Evolutionary conservation across 257 asterid species (phyloP).

Genomic region (Gynochthodes officinalis): DNA sequence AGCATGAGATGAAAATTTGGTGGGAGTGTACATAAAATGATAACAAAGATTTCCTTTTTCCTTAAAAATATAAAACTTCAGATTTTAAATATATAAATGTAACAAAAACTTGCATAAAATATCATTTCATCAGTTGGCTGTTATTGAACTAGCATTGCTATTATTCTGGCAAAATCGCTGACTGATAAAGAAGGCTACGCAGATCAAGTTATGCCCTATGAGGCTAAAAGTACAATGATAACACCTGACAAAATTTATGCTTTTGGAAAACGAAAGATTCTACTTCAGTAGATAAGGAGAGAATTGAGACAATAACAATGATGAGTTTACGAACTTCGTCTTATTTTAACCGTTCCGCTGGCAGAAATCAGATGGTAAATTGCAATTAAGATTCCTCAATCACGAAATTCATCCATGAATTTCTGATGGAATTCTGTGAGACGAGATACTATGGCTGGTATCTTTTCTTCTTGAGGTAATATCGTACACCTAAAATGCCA

Average conservation of each 20-base stretch:
- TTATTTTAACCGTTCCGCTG: slow-evolving; percentile 14
- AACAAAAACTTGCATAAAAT: too few relatives aligned
- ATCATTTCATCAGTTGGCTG: too few relatives aligned
- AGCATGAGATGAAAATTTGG: too few relatives aligned
- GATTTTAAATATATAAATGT: too few relatives aligned
- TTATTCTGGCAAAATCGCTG: too few relatives aligned
- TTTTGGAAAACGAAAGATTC: background rate
- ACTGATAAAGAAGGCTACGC: background rate
- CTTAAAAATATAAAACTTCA: too few relatives aligned
- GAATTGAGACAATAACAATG: too few relatives aligned
- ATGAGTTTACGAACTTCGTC: background rate
- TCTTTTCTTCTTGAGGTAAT: slow-evolving; percentile 87
- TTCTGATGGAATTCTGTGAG: slow-evolving; percentile 69
- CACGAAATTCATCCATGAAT: slow-evolving; percentile 78
- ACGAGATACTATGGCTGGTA: slow-evolving; percentile 70
- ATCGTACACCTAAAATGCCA: slow-evolving; percentile 98
- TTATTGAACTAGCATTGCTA: too few relatives aligned
- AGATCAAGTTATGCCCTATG: background rate
- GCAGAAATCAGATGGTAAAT: background rate
- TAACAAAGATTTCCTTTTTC: too few relatives aligned
- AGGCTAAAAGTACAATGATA: background rate
- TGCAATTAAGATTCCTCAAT: slow-evolving; percentile 26
- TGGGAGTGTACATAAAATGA: too few relatives aligned
- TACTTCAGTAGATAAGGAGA: background rate
- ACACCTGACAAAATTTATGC: background rate